A percentile compares a stretch with the other conserved stretches of the same genome.
Conservation (phyloP, 176 grass and related monocot genomes). For the Lolium multiflorum region DNA sequence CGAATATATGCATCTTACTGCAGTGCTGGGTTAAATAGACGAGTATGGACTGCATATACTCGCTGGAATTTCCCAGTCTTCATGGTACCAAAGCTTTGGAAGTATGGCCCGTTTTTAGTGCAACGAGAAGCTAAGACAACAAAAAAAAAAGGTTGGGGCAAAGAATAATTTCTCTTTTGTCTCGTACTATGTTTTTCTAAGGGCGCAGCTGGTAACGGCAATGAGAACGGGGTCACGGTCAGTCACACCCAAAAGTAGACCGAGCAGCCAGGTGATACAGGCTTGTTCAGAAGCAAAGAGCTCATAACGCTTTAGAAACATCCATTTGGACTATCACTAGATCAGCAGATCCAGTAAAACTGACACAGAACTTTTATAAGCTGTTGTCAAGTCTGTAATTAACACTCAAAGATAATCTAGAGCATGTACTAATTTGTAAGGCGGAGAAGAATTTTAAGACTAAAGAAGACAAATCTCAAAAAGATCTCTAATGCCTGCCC, state of each 20-base stretch:
- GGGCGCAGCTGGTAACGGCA: not conserved
- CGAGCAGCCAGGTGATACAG: too few species aligned
- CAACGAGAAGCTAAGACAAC: too few species aligned
- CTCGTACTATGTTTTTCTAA: not conserved
- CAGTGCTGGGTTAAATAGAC: not conserved
- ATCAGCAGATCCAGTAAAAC: constrained; percentile 30
- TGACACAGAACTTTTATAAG: constrained; percentile 39
- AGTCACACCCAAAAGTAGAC: not conserved
- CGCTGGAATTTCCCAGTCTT: not conserved
- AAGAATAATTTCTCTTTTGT: too few species aligned
- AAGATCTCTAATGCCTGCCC: constrained; percentile 41
- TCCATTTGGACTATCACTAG: not conserved
- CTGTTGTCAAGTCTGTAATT: constrained; percentile 31
- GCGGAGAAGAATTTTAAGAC: constrained; percentile 33
- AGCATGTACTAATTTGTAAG: constrained; percentile 47
- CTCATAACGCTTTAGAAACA: not conserved
- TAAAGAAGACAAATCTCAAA: constrained; percentile 40
- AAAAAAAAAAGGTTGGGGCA: too few species aligned
- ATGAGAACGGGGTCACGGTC: not conserved
- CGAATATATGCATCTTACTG: not conserved
- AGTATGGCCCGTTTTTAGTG: not conserved
- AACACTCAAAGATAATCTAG: constrained; percentile 42
- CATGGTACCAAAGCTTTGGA: not conserved
- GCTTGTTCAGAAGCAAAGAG: not conserved
- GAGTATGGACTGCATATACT: not conserved